Evolutionary conservation across 1,284 basidiomycete genomes (phyloP).

Genomic region (Rhodotorula sp.): DNA sequence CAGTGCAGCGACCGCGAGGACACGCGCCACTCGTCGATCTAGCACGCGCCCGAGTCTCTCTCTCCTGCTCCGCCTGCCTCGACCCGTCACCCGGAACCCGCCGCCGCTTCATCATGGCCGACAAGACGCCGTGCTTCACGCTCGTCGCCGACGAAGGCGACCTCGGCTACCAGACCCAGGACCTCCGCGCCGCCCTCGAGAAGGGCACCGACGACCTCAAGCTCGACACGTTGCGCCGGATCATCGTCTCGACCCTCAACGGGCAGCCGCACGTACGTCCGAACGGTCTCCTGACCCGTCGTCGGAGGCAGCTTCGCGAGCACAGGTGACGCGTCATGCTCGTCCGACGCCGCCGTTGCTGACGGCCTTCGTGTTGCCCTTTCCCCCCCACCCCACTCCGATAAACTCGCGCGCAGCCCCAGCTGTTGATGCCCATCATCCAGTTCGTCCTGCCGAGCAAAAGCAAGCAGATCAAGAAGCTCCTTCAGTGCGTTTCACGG

Average conservation of each 20-base stretch:
- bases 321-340: no score
- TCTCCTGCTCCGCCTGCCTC: not conserved
- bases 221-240: constrained; percentile 91
- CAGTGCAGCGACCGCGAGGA: not conserved
- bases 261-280: constrained; percentile 67
- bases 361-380: no score
- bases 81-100: not conserved
- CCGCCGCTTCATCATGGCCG: constrained; percentile 5
- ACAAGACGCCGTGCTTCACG: constrained; percentile 36
- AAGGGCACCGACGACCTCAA: constrained; percentile 98
- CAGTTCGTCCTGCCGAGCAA: constrained; percentile 94
- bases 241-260: constrained; percentile 88
- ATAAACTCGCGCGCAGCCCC: constrained; percentile 26
- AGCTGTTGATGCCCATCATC: constrained; percentile 94
- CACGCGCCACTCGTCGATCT: not conserved
- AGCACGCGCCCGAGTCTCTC: not conserved
- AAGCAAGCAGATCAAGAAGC: constrained; percentile 97
- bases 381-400: not conserved
- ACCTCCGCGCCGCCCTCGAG: constrained; percentile 82
- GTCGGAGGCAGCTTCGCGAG: no score
- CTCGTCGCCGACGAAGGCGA: constrained; percentile 38
- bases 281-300: no score
- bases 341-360: no score
- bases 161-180: constrained; percentile 62
- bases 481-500: constrained; percentile 69